A percentile compares a stretch with the other conserved stretches of the same genome.
Evolutionary conservation across 768 basidiomycete species (phyloP).

Genomic region (Tulasnella sp.): DNA sequence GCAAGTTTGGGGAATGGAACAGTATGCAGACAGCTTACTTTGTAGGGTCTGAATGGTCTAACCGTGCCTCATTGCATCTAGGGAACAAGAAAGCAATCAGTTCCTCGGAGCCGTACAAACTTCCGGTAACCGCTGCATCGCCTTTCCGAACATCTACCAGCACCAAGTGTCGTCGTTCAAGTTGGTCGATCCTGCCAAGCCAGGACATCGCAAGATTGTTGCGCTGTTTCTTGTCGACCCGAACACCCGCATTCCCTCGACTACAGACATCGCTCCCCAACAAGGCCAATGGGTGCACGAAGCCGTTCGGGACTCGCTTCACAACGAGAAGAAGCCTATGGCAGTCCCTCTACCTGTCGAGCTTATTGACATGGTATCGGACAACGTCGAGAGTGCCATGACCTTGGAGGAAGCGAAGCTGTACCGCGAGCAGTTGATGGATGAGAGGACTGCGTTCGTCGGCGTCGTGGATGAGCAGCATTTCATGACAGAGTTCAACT

Average conservation of each 20-base stretch:
- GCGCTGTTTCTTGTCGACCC: conserved; percentile 7
- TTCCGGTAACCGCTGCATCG: conserved; percentile 4
- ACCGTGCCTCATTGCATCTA: background rate
- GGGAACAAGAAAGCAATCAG: background rate
- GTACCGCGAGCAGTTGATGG: conserved; percentile 6
- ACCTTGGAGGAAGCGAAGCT: conserved; percentile 3
- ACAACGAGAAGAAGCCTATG: background rate
- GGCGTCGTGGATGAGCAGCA: background rate
- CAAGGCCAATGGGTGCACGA: background rate
- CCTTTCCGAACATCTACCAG: conserved; percentile 13
- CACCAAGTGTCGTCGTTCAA: conserved; percentile 11
- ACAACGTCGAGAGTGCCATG: background rate
- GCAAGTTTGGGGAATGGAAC: background rate
- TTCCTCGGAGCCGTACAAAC: background rate
- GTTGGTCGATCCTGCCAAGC: background rate
- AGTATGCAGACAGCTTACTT: background rate
- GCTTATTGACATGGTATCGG: background rate
- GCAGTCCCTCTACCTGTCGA: background rate
- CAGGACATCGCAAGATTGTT: conserved; percentile 12
- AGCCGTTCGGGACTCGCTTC: background rate
- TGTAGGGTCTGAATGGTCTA: background rate
- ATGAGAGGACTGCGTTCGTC: background rate
- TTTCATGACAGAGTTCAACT: background rate
- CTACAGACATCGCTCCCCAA: conserved; percentile 3
- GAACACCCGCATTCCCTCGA: background rate